phyloP scores from a whole-genome alignment of 73 alveolate species.

The Urostyla sp. region DNA sequence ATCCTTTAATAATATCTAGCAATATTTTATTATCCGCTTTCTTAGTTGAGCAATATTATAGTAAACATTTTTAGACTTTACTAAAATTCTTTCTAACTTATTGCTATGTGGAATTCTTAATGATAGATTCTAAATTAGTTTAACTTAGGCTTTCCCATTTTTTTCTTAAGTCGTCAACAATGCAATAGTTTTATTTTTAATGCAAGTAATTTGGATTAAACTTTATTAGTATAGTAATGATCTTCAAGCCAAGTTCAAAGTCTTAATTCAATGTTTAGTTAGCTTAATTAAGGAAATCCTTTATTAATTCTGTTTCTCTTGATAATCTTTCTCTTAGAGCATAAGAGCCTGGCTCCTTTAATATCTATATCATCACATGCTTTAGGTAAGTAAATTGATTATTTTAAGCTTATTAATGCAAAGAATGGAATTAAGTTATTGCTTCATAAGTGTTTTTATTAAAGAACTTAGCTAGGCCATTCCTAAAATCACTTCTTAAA shows the following conservation, averaged over 20 bases:
- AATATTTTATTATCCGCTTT: background rate
- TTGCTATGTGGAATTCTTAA: background rate
- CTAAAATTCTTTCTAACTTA: background rate
- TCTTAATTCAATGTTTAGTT: background rate
- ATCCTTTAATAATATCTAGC: conserved; percentile 17
- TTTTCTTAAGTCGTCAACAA: background rate
- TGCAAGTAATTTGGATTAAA: background rate
- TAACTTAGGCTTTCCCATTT: conserved; percentile 6
- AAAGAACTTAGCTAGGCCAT: conserved; percentile 46
- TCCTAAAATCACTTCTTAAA: conserved; percentile 49
- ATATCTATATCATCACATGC: conserved; percentile 2
- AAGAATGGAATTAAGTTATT: background rate
- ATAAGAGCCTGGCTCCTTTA: conserved; percentile 42
- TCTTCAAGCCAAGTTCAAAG: conserved; percentile 12
- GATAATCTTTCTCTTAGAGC: conserved; percentile 55
- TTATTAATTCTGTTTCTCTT: conserved; percentile 40
- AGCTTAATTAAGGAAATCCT: background rate
- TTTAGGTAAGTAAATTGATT: background rate
- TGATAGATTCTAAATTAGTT: background rate
- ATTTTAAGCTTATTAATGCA: background rate
- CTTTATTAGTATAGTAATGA: conserved; percentile 1
- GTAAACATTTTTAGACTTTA: conserved; percentile 6
- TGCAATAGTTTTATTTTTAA: background rate
- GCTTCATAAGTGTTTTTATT: conserved; percentile 53
- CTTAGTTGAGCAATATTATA: conserved; percentile 11